A percentile compares a stretch with the other conserved stretches of the same genome.
phyloP scores from a whole-genome alignment of 176 grass and related monocot genomes.

The Zoysia japonica region DNA sequence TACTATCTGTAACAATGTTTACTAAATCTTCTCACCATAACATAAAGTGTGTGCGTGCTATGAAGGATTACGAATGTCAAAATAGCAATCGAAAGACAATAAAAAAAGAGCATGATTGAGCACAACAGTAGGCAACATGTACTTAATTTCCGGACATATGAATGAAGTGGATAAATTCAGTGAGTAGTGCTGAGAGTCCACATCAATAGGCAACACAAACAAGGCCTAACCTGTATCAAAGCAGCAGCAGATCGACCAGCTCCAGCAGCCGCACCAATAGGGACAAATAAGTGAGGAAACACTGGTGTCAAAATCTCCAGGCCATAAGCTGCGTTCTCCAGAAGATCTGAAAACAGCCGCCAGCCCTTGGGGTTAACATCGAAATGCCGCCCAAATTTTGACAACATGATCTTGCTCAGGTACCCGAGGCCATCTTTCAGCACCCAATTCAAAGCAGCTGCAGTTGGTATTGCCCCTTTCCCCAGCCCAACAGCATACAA shows the following conservation, averaged over 20 bases:
- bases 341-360: slow-evolving; percentile 79
- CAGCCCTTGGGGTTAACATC: slow-evolving; percentile 97
- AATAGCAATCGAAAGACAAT: background rate
- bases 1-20: background rate
- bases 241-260: slow-evolving; percentile 81
- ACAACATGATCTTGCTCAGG: slow-evolving; percentile 89
- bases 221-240: slow-evolving; percentile 75
- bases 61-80: background rate
- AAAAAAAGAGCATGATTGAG: background rate
- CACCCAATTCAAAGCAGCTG: slow-evolving; percentile 89
- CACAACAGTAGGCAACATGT: background rate
- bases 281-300: slow-evolving; percentile 89
- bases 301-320: slow-evolving; percentile 90
- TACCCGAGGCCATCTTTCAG: slow-evolving; percentile 90
- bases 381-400: slow-evolving; percentile 87
- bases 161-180: background rate
- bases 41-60: background rate
- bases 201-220: background rate
- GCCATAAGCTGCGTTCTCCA: slow-evolving; percentile 84
- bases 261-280: slow-evolving; percentile 78
- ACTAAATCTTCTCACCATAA: background rate
- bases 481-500: slow-evolving; percentile 87
- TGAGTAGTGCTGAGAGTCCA: background rate
- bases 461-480: slow-evolving; percentile 81
- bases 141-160: background rate